Evolutionary conservation across 2,329 filamentous ascomycete species (phyloP).

Genomic region (Cladosporium sp.): DNA sequence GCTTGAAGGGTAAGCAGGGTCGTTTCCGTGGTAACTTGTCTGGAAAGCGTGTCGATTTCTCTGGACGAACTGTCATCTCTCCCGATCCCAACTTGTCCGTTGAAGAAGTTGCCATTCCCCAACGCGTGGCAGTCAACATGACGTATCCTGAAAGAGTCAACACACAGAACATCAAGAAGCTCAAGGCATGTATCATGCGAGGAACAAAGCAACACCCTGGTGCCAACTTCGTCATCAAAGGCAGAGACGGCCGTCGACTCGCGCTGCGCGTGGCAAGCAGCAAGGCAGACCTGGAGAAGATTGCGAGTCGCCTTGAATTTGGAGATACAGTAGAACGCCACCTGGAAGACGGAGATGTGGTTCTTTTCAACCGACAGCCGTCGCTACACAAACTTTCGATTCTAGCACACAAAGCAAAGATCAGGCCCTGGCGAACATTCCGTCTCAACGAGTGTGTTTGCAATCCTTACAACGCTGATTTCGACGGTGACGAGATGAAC

Average conservation of each 20-base stretch:
- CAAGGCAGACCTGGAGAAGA: conserved; percentile 55
- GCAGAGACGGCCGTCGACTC: conserved; percentile 65
- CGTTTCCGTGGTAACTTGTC: conserved; percentile 95
- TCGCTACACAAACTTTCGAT: conserved; percentile 98
- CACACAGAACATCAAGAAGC: conserved; percentile 77
- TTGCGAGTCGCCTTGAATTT: conserved; percentile 70
- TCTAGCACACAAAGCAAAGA: conserved; percentile 88
- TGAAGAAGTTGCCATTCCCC: conserved; percentile 87
- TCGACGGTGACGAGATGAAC: conserved; percentile 99
- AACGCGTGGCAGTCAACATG: conserved; percentile 89
- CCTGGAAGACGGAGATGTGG: conserved; percentile 90
- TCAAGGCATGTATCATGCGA: conserved; percentile 68
- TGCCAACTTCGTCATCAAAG: conserved; percentile 75
- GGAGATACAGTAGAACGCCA: conserved; percentile 93
- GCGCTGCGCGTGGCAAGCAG: conserved; percentile 56
- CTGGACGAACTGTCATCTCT: conserved; percentile 93
- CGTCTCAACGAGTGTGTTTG: conserved; percentile 97
- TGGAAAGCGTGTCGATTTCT: conserved; percentile 98
- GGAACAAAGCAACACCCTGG: conserved; percentile 80
- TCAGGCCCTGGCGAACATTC: conserved; percentile 93
- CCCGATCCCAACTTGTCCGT: conserved; percentile 92
- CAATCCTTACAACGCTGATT: conserved; percentile 97
- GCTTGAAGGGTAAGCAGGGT: conserved; percentile 94
- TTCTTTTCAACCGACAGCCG: conserved; percentile 95
- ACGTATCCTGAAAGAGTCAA: conserved; percentile 91